Base-by-base conservation (phyloP, 2,329 filamentous ascomycete species). In the Orbilia oligospora region DNA sequence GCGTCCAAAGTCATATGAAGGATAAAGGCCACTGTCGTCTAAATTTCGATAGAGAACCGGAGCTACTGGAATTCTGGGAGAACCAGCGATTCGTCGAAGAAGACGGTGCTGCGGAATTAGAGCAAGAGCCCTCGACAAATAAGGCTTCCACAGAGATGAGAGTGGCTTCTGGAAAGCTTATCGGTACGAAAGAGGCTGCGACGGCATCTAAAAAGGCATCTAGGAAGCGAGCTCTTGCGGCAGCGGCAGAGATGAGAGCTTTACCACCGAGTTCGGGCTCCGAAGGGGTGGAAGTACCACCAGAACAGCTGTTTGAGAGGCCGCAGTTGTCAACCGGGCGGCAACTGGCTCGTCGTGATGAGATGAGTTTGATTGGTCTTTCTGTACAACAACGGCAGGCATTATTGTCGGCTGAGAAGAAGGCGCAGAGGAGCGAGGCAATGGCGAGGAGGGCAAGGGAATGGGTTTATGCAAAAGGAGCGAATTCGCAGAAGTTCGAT, bases 1-100 rank as follows among this genome's bases (percentile, higher is more conserved):
- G 82, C 24, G 80, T 84, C n/a, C 83, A 83, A 80, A 83, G 71
- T 22, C 84, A 84, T 69, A 84, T 84, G 84, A 70, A 81, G 30
- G 83, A 84, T 58, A 84, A 83, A 70, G 81, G 81, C 6, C 84
- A 84, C 63, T 84, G 83, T 73, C 80, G 82, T 53, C 73, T 84
- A 44, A 83, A 84, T 46, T 27, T 84, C n/a, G 80, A 83, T 9
- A 53, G 67, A 5, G 83, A 84, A 67, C 80, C 83, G 0, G 84
- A 84, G 58, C 79, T 84, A 10, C 78, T 82, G 4, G 84, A 84
- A 24, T 84, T 84, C 69, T 84, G 81, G 82, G 81, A 82, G 22
- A 41, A 20, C 5, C 16, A 20, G 46, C 38, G 16, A n/a, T 48
- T 22, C 4, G 44, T 48, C 2, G 64, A 75, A 4, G 65, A 20